Evolutionary conservation across 768 basidiomycete species (phyloP), one percentile per base, ranked within the genome.

Genomic region (Pisolithus albus): DNA sequence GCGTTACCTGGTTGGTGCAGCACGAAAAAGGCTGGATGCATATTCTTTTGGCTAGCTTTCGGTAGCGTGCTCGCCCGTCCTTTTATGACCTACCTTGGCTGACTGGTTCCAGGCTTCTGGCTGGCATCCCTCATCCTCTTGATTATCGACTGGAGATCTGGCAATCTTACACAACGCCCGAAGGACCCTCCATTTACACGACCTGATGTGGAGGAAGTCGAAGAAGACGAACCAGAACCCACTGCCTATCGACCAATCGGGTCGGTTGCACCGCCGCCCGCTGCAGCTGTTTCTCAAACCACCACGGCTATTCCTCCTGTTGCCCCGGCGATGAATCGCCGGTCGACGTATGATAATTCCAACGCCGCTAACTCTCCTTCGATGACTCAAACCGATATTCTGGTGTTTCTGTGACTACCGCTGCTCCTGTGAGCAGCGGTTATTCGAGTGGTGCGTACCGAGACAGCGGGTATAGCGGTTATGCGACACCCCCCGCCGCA

Each of bases 31-130:
- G 93, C 93, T 2, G 89, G 80, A 0, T 82, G 82, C 5, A 80
- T 94, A 43, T 96, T 97, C 70, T 86, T 93, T 64, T 95, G 92
- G 93, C 65, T 92, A 8, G 74, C 81, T 1, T 88, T 90, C 50
- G 75, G 90, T 89, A 34, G 58, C 44, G 83, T 73, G 7, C 16
- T 30, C n/a, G 40, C 1, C 21, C 19, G 44, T n/a, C 7, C 18
- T 21, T 10, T 26, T 21, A 19, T 6, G 46, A 34, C 15, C 8
- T 44, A 18, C 18, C 24, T 30, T 48, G 13, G 37, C 51, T 56
- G 28, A 62, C 56, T 49, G 34, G 11, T 47, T 42, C 34, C 42
- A 92, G 90, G 72, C 15, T 86, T 83, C 64, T 95, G 92, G 92
- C 71, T 69, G 2, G 84, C 77, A 7, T 84, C 89, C 0, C 62